Evolutionary conservation across 495 filamentous ascomycete genomes (phyloP).

Genomic region (Talaromyces trachyspermus): DNA sequence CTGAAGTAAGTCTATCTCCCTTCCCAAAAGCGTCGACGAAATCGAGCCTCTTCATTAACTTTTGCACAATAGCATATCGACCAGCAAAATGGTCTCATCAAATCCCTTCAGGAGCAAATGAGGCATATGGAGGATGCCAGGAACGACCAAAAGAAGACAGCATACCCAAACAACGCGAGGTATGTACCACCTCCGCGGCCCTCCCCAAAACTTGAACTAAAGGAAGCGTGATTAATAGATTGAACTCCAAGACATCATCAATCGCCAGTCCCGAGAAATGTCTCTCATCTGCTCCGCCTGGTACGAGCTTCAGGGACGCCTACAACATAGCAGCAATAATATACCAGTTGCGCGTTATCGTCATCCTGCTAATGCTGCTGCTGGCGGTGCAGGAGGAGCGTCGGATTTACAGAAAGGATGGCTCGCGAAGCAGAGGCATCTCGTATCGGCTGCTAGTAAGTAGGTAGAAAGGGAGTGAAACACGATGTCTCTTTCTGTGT

Average conservation of each 20-base stretch:
- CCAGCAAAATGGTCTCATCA: slow-evolving; percentile 52
- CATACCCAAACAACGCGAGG: slow-evolving; percentile 44
- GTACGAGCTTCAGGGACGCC: slow-evolving; percentile 77
- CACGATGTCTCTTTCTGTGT: neutral
- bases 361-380: slow-evolving; percentile 16
- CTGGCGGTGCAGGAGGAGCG: slow-evolving; percentile 48
- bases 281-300: slow-evolving; percentile 80
- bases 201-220: slow-evolving; percentile 18
- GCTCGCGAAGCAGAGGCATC: slow-evolving; percentile 80
- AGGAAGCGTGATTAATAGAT: slow-evolving; percentile 41
- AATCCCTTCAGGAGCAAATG: slow-evolving; percentile 49
- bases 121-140: slow-evolving; percentile 42
- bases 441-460: slow-evolving; percentile 38
- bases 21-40: neutral
- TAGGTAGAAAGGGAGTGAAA: neutral
- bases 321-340: slow-evolving; percentile 89
- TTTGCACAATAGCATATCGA: slow-evolving; percentile 46
- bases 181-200: slow-evolving; percentile 17
- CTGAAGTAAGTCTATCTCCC: slow-evolving; percentile 32
- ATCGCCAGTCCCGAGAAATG: slow-evolving; percentile 69
- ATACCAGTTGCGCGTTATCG: slow-evolving; percentile 49
- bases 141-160: slow-evolving; percentile 28
- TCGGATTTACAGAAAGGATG: slow-evolving; percentile 78
- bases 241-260: slow-evolving; percentile 56
- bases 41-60: too few species aligned